Conservation (phyloP, 1,139 yeast species). For the Insectozyma bohioensis region DNA sequence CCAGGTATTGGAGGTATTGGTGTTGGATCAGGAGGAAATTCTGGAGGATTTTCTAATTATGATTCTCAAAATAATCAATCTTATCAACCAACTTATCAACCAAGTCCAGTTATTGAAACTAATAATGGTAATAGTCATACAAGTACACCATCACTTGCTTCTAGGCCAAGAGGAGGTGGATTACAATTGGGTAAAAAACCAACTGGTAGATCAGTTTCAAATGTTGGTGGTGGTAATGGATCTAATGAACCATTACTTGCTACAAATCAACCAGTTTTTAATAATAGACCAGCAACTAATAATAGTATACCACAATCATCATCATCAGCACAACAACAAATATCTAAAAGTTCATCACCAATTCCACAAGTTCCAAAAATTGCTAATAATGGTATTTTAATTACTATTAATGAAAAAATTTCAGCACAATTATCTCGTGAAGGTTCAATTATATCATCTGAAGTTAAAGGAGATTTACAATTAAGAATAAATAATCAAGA, state of each 20-base stretch:
- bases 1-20: conserved; percentile 9
- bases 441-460: conserved; percentile 72
- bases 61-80: conserved; percentile 23
- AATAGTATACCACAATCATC: conserved; percentile 2
- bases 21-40: conserved; percentile 13
- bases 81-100: conserved; percentile 38
- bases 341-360: conserved; percentile 25
- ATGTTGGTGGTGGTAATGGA: conserved; percentile 7
- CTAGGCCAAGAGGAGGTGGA: conserved; percentile 59
- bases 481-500: conserved; percentile 77
- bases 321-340: conserved; percentile 1
- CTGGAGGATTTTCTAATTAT: no score
- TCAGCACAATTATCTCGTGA: conserved; percentile 81
- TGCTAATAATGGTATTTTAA: conserved; percentile 73
- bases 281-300: conserved; percentile 15
- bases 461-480: conserved; percentile 88
- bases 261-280: conserved; percentile 46
- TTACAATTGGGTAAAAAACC: conserved; percentile 77
- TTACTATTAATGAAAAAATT: conserved; percentile 75
- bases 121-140: no score
- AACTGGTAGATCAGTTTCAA: conserved; percentile 5
- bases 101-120: conserved; percentile 28
- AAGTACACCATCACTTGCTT: conserved; percentile 12
- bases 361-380: conserved; percentile 32
- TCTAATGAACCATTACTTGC: conserved; percentile 21